phyloP scores from a whole-genome alignment of 2,329 filamentous ascomycete genomes.

The Fusarium sp. region DNA sequence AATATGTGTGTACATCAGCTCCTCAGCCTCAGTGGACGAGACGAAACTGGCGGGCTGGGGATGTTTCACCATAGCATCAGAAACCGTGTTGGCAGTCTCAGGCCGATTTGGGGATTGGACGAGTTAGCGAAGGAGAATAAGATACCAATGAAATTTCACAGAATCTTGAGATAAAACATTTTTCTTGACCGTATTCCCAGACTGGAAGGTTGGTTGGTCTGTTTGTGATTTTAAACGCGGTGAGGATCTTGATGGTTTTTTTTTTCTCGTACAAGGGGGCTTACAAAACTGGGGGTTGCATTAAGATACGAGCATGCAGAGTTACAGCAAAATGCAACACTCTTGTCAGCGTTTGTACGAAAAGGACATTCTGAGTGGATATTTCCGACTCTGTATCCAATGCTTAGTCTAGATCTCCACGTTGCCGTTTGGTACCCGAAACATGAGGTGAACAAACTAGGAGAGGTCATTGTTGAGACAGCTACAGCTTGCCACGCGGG shows the following conservation, averaged over 20 bases:
- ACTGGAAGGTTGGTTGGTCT: neutral
- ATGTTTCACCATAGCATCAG: slow-evolving; percentile 39
- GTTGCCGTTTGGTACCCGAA: neutral
- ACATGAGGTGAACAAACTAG: neutral
- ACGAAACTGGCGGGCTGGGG: slow-evolving; percentile 4
- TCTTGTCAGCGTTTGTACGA: neutral
- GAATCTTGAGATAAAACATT: neutral
- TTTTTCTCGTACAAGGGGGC: slow-evolving; percentile 1
- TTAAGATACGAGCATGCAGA: slow-evolving; percentile 11
- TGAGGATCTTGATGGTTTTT: neutral
- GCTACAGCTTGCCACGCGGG: slow-evolving; percentile 22
- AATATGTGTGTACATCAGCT: slow-evolving; percentile 11
- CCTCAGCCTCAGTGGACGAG: slow-evolving; percentile 24
- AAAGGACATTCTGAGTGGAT: neutral
- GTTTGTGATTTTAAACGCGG: slow-evolving; percentile 1
- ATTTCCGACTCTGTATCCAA: slow-evolving; percentile 6
- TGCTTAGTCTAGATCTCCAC: neutral
- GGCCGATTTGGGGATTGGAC: slow-evolving; percentile 11
- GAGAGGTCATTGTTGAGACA: slow-evolving; percentile 20
- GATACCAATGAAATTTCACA: slow-evolving; percentile 26
- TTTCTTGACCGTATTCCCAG: neutral
- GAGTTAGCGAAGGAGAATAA: slow-evolving; percentile 5
- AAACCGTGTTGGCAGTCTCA: slow-evolving; percentile 24
- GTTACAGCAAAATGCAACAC: slow-evolving; percentile 1
- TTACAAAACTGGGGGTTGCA: slow-evolving; percentile 15